A percentile compares a stretch with the other conserved stretches of the same genome.
Evolutionary conservation across 441 rosid species (phyloP).

Genomic region (Euphorbia schlechtendalii): DNA sequence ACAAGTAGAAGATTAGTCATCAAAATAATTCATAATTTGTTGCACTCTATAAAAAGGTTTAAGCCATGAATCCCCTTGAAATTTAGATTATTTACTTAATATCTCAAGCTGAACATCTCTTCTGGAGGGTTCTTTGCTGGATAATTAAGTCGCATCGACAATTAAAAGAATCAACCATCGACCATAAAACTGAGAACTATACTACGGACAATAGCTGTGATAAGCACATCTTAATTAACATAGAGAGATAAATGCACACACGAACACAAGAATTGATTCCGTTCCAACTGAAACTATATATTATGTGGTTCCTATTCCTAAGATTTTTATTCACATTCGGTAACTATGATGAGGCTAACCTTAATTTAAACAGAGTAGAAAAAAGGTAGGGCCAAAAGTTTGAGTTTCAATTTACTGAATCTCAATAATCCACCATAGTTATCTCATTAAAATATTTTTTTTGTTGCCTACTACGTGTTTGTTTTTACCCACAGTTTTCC

Average conservation of each 20-base stretch:
- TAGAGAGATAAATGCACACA: not conserved
- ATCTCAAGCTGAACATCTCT: too few relatives aligned
- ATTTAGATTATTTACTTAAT: not conserved
- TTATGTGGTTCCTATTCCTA: too few relatives aligned
- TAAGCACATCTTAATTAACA: not conserved
- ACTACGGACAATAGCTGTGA: not conserved
- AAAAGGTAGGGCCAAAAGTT: not conserved
- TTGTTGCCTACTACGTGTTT: not conserved
- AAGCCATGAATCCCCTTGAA: too few relatives aligned
- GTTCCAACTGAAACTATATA: not conserved
- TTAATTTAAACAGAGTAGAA: too few relatives aligned
- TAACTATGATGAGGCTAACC: too few relatives aligned
- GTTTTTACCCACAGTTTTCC: not conserved
- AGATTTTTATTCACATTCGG: too few relatives aligned
- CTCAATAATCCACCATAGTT: too few relatives aligned
- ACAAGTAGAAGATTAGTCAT: not conserved
- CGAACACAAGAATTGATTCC: not conserved
- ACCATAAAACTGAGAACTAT: not conserved
- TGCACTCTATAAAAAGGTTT: too few relatives aligned
- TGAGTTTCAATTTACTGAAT: not conserved
- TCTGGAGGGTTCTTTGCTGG: not conserved
- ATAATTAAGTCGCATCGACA: not conserved
- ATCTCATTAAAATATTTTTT: not conserved
- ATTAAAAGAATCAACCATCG: not conserved
- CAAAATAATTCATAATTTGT: too few relatives aligned